These are phyloP conservation scores for Domatiomyces catenatus DNA, from an alignment of 2,329 filamentous ascomycete genomes.

Conservation along the genomic window DNA sequence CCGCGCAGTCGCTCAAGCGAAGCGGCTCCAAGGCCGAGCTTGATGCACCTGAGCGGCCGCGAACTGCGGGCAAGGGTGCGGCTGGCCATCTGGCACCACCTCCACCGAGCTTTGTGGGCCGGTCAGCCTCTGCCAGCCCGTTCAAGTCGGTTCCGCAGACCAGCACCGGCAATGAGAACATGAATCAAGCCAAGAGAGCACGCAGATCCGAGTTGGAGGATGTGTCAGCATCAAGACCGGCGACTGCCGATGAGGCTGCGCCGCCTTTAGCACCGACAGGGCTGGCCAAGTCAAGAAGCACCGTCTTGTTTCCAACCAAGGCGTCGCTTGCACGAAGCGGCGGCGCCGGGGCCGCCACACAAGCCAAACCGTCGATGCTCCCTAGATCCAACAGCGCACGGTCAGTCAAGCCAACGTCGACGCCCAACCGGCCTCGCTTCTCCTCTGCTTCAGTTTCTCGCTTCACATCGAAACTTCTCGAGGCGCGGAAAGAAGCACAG, in stretches of 20 bases:
- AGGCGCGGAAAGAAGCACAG: neutral
- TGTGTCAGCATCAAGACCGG: constrained; percentile 43
- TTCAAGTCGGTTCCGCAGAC: constrained; percentile 20
- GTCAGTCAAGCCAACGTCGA: constrained; percentile 20
- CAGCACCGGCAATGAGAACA: constrained; percentile 17
- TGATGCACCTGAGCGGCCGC: constrained; percentile 37
- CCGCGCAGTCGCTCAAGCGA: constrained; percentile 33
- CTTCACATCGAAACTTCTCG: constrained; percentile 3
- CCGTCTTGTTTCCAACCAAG: constrained; percentile 64
- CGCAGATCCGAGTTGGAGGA: constrained; percentile 56
- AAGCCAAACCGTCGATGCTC: constrained; percentile 30
- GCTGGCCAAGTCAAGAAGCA: constrained; percentile 36
- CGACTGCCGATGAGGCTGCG: constrained; percentile 5
- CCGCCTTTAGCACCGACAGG: constrained; percentile 30
- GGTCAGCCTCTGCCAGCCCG: constrained; percentile 16
- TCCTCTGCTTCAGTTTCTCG: neutral
- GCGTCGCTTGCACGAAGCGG: constrained; percentile 49
- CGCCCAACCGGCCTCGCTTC: neutral
- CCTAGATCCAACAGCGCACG: constrained; percentile 38
- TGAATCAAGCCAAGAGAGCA: constrained; percentile 50
- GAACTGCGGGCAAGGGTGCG: constrained; percentile 24
- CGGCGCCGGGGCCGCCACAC: constrained; percentile 39
- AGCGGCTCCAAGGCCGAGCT: constrained; percentile 49
- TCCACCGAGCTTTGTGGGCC: constrained; percentile 15
- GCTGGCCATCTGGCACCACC: constrained; percentile 21